Evolutionary conservation across 495 filamentous ascomycete genomes (phyloP).

Genomic region (Hyaloscypha variabilis): DNA sequence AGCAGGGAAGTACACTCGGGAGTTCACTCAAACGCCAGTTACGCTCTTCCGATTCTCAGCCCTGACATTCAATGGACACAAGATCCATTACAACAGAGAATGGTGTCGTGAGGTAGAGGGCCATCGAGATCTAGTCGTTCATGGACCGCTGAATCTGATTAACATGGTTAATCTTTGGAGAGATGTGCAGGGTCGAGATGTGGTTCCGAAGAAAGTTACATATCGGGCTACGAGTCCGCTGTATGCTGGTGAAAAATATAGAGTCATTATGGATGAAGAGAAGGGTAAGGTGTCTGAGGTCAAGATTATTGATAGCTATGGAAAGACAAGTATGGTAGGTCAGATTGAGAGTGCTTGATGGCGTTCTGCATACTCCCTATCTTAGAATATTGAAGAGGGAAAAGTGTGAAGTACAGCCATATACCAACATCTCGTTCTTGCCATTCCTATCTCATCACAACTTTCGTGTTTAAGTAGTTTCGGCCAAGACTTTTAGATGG

Average conservation of each 20-base stretch:
- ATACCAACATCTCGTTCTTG: too few relatives aligned
- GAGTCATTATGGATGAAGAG: constrained; percentile 44
- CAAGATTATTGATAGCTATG: constrained; percentile 45
- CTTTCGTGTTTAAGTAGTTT: neutral
- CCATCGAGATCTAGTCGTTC: constrained; percentile 61
- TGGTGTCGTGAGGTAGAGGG: constrained; percentile 64
- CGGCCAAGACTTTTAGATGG: neutral
- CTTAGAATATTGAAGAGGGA: neutral
- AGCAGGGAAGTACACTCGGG: constrained; percentile 42
- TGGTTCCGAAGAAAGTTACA: constrained; percentile 49
- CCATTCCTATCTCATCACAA: neutral
- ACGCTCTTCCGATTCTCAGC: constrained; percentile 73
- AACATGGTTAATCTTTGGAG: constrained; percentile 67
- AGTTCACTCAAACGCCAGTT: constrained; percentile 54
- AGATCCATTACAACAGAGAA: constrained; percentile 67
- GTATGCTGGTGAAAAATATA: constrained; percentile 57
- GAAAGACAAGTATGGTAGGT: constrained; percentile 49
- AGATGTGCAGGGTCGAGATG: constrained; percentile 40
- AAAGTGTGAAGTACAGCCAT: neutral
- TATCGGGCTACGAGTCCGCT: constrained; percentile 64
- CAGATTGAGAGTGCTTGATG: constrained; percentile 36
- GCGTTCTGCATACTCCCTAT: neutral
- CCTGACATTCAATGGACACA: constrained; percentile 72
- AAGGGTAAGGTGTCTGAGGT: constrained; percentile 34
- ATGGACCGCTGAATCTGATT: constrained; percentile 66